Evolutionary conservation across 352 stramenopile genomes (phyloP).

Genomic region (Globisporangium takayamanum): DNA sequence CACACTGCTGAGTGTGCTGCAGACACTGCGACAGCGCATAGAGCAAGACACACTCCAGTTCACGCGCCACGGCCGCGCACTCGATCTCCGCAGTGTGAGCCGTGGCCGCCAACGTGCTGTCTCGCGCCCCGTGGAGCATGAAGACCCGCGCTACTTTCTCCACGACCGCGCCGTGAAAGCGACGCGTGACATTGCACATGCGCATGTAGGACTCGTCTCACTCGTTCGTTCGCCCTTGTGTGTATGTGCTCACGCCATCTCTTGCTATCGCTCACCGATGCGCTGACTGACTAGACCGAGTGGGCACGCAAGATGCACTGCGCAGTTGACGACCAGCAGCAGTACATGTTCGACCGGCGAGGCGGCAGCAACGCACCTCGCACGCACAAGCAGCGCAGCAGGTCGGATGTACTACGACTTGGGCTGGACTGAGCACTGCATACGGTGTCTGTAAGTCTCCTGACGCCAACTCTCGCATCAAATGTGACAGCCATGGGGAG

Average conservation of each 20-base stretch:
- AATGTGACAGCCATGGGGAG: neutral
- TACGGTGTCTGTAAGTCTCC: too few species aligned
- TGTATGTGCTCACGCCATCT: neutral
- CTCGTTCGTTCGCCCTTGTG: conserved; percentile 1
- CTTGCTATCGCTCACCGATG: neutral
- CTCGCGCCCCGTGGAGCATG: conserved; percentile 17
- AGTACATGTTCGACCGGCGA: conserved; percentile 45
- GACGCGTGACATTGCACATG: conserved; percentile 19
- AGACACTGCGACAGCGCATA: conserved; percentile 43
- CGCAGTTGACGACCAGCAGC: conserved; percentile 29
- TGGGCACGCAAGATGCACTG: conserved; percentile 41
- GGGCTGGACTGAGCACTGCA: neutral
- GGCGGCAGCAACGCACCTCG: neutral
- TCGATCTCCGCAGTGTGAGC: conserved; percentile 14
- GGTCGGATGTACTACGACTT: neutral
- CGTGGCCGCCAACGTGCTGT: conserved; percentile 15
- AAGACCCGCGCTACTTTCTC: conserved; percentile 34
- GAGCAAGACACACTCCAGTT: conserved; percentile 29
- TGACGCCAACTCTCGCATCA: neutral
- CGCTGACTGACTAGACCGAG: conserved; percentile 18
- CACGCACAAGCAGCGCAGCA: conserved; percentile 3
- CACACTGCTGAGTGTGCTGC: conserved; percentile 38
- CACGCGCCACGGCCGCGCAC: conserved; percentile 18
- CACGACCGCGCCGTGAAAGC: conserved; percentile 17
- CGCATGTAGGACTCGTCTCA: conserved; percentile 17